Base-by-base conservation (phyloP, 495 filamentous ascomycete species). In the Saxispiralis lemnorum region DNA sequence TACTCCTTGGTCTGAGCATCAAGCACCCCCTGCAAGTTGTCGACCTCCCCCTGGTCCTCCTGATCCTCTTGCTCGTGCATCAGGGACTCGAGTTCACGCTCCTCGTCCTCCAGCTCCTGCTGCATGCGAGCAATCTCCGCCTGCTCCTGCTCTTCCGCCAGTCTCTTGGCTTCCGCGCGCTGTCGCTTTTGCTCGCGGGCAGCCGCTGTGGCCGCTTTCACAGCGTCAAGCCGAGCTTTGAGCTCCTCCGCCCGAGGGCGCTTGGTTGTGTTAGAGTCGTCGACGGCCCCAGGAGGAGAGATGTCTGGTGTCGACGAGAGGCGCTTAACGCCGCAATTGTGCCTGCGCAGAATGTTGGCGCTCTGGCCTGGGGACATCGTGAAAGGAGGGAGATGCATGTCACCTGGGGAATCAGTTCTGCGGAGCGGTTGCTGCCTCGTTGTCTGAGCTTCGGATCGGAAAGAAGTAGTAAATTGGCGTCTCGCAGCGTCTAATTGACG, bases 91-190 rank as follows among this genome's bases (percentile, higher is more conserved):
- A 40, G 35, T 1, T 34, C 13, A 30, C 32, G 30, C 6, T 34
- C n/a, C 36, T 45, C 36, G 14, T 44, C 41, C n/a, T 21, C 34
- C 14, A 16, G 19, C 41, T 44, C 28, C 35, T 14, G 21, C 30
- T 35, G 35, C 41, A 38, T 21, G 11, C 9, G 31, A 24, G 18
- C 36, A 15, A 38, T 39, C 47, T 44, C 41, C 41, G 6, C 14
- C 35, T 6, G 11, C 31, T 45, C 42, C 17, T 34, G 32, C 9
- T 35, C 31, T 31, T 39, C 41, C 10, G n/a, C n/a, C 47, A 49
- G 18, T 36, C 13, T 35, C 35, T 41, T 20, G 2, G 20, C 39
- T 20, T 48, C 40, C 20, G 43, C 39, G 4, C 33, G 15, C 39
- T 37, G 7, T 1, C 18, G 21, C 41, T 44, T 42, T n/a, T 35